Evolutionary conservation across 441 rosid genomes (phyloP).

Genomic region (Euphorbia celastroides): DNA sequence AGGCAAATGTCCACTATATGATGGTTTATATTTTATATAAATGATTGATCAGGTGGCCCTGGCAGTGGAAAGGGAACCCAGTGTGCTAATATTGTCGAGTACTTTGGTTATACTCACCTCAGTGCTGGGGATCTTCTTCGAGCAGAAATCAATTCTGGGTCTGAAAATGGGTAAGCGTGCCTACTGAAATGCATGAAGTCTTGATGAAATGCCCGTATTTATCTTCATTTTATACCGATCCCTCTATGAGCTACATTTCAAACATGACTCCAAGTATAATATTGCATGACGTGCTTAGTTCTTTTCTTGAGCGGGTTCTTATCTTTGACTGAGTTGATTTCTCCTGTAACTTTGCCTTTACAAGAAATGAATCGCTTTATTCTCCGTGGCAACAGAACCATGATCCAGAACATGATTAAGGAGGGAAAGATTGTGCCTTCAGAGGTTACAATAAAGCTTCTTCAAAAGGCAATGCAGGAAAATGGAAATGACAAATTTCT

Average conservation of each 20-base stretch:
- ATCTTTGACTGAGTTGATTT: neutral
- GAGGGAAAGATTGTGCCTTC: constrained; percentile 94
- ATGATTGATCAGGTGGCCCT: constrained; percentile 64
- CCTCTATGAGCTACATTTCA: neutral
- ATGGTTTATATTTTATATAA: constrained; percentile 11
- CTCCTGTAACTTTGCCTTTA: neutral
- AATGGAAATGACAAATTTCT: constrained; percentile 71
- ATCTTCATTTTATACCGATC: neutral
- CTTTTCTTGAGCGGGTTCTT: neutral
- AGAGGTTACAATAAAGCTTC: constrained; percentile 84
- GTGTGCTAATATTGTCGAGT: constrained; percentile 59
- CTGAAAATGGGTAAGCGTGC: constrained; percentile 70
- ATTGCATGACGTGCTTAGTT: neutral
- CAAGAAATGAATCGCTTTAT: neutral
- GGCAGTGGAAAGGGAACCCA: constrained; percentile 96
- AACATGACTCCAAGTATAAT: neutral
- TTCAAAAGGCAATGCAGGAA: constrained; percentile 71
- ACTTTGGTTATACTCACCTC: constrained; percentile 77
- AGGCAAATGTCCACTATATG: neutral
- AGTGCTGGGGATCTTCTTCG: constrained; percentile 97
- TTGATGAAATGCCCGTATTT: neutral
- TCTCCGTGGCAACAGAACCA: constrained; percentile 44
- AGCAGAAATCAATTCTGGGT: constrained; percentile 71
- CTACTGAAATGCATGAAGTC: neutral
- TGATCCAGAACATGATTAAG: constrained; percentile 77